Base-by-base conservation (phyloP, 306 rosid genomes). In the Senna tora region DNA sequence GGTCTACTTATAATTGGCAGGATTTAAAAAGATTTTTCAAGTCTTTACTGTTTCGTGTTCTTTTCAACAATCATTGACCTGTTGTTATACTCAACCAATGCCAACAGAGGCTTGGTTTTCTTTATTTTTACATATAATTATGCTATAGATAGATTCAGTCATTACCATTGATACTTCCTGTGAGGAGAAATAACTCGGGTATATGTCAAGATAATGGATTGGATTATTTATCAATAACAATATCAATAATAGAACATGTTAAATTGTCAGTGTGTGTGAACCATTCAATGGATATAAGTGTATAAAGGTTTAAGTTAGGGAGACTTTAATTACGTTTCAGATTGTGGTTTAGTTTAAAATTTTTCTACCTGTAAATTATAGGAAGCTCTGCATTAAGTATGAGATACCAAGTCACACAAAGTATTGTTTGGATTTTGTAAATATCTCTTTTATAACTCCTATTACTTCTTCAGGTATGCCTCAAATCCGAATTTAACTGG, bases 401-500 rank as follows among this genome's bases (percentile, higher is more conserved):
- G 12, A 17, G 22, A 60, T n/a, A 14, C 51, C 21, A 47, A 55
- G 50, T 53, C 66, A 36, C 21, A 46, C 54, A 16, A 67, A 19
- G 65, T 49, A 11, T 57, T 69, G 53, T 51, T 65, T 62, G 52
- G 57, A 61, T 76, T 67, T 62, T 77, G 47, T 32, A 45, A 49
- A 72, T 69, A 39, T 55, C 65, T 69, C 58, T 77, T 61, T 65
- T 65, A 52, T 64, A 21, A 7, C 56, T 74, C 53, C 60, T 63
- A 34, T 73, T 46, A 59, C 67, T 77, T 65, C 75, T 87, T 84
- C 91, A 94, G 99, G 95, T 82, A 82, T 84, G 86, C 88, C 46
- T 71, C 96, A 72, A 80, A 71, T 55, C 61, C 69, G 19, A 85
- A 76, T 63, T 42, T 56, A 60, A 76, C 92, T 38, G 96, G 96